Evolutionary conservation across 2,329 filamentous ascomycete species (phyloP).

Genomic region (Mariannaea elegans): DNA sequence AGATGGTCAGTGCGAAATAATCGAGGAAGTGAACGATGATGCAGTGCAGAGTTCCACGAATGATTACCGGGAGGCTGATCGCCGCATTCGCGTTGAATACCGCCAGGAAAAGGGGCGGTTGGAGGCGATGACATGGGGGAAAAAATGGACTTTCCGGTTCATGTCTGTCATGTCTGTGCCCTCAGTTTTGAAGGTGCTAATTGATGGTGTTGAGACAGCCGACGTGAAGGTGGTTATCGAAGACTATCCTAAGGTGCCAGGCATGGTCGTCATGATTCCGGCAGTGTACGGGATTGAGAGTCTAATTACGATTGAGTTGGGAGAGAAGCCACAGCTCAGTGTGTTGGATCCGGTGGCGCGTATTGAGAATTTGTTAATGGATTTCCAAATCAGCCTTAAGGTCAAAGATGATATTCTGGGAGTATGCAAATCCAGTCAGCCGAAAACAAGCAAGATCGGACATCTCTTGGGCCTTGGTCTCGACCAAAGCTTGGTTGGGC

Average conservation of each 20-base stretch:
- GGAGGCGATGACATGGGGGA: conserved; percentile 5
- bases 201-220: neutral
- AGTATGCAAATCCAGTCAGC: conserved; percentile 24
- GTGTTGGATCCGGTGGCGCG: no score
- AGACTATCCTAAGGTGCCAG: no score
- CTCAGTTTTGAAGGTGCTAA: neutral
- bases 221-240: conserved; percentile 18
- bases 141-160: conserved; percentile 29
- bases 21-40: conserved; percentile 52
- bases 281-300: no score
- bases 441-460: conserved; percentile 31
- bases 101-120: conserved; percentile 21
- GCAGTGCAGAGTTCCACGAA: no score
- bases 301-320: conserved; percentile 11
- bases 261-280: no score
- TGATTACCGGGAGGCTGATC: neutral
- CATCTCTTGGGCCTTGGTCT: conserved; percentile 37
- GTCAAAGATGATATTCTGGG: conserved; percentile 40
- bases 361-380: no score
- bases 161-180: conserved; percentile 20
- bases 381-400: conserved; percentile 41
- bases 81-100: conserved; percentile 5
- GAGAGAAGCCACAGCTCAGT: conserved; percentile 17
- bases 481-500: conserved; percentile 35
- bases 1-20: conserved; percentile 58